Conservation (phyloP, 2,329 filamentous ascomycete genomes). For the Ophiosphaerella herpotricha region DNA sequence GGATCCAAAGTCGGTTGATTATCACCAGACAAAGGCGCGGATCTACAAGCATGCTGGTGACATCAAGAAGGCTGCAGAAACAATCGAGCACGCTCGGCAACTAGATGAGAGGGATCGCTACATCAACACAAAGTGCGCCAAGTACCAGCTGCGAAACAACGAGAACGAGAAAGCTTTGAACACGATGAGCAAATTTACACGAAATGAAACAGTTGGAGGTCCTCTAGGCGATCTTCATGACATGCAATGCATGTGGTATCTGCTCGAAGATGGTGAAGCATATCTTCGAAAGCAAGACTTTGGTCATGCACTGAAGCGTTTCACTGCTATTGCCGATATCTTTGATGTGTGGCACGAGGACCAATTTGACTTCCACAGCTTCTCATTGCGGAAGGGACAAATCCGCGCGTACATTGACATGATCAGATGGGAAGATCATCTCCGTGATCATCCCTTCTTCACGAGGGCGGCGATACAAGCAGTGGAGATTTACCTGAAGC, state of each 20-base stretch:
- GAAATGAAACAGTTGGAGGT: conserved; percentile 85
- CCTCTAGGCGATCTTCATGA: conserved; percentile 90
- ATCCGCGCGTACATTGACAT: conserved; percentile 94
- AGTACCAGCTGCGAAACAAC: conserved; percentile 93
- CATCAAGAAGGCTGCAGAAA: conserved; percentile 75
- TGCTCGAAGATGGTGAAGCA: conserved; percentile 93
- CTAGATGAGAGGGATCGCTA: conserved; percentile 91
- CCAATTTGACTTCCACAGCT: conserved; percentile 98
- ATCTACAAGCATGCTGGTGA: conserved; percentile 92
- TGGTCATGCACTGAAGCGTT: conserved; percentile 87
- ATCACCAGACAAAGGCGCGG: conserved; percentile 91
- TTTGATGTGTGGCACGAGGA: conserved; percentile 99
- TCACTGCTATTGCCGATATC: conserved; percentile 85
- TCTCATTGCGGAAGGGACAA: conserved; percentile 95
- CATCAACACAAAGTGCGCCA: conserved; percentile 97
- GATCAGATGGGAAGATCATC: conserved; percentile 91
- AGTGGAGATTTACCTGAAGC: conserved; percentile 75
- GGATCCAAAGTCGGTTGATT: conserved; percentile 82
- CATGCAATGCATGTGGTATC: conserved; percentile 98
- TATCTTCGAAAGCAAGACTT: conserved; percentile 81
- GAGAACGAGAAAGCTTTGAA: conserved; percentile 84
- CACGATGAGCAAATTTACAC: conserved; percentile 92
- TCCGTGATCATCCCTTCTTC: conserved; percentile 93
- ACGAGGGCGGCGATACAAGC: conserved; percentile 81
- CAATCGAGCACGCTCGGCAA: conserved; percentile 84